Percentiles rank a stretch among this genome's conserved stretches.
These are phyloP conservation scores for Periconia macrospinosa DNA, from an alignment of 2,329 filamentous ascomycete species.

Conservation along the genomic window DNA sequence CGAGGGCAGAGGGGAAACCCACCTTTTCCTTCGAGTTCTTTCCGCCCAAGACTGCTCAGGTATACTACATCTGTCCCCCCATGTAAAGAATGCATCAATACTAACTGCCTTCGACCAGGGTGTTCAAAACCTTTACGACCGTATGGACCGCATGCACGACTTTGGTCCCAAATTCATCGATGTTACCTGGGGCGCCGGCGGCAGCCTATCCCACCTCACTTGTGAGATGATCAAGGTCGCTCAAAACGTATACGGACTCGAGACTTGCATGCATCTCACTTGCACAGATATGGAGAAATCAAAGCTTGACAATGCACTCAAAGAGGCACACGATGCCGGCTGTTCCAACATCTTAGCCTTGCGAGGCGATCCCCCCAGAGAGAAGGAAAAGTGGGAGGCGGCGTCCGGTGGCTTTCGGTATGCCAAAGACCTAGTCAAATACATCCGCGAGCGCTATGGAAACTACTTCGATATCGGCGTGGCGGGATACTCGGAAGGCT, in stretches of 20 bases:
- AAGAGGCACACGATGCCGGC: constrained; percentile 87
- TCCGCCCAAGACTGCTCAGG: constrained; percentile 90
- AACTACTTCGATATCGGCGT: constrained; percentile 97
- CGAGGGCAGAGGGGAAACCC: constrained; percentile 75
- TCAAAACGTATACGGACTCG: constrained; percentile 90
- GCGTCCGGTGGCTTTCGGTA: constrained; percentile 87
- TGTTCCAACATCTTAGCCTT: constrained; percentile 97
- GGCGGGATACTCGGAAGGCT: constrained; percentile 93
- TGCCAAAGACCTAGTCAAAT: constrained; percentile 84
- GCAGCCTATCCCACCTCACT: constrained; percentile 85
- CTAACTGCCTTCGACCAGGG: constrained; percentile 52
- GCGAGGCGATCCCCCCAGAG: constrained; percentile 88
- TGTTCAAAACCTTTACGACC: constrained; percentile 98
- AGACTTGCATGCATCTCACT: constrained; percentile 98
- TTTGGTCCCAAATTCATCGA: constrained; percentile 95
- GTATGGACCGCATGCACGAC: constrained; percentile 98
- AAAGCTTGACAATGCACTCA: constrained; percentile 86
- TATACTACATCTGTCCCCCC: constrained; percentile 21
- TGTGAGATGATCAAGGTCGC: constrained; percentile 97
- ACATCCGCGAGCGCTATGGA: constrained; percentile 77
- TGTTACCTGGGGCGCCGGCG: constrained; percentile 97
- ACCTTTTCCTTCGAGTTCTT: constrained; percentile 99
- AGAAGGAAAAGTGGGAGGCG: constrained; percentile 91
- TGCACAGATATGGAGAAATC: constrained; percentile 97
- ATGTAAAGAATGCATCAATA: neutral